These are phyloP conservation scores for Hyaloscypha bicolor DNA, from an alignment of 495 filamentous ascomycete species.

Conservation along the genomic window DNA sequence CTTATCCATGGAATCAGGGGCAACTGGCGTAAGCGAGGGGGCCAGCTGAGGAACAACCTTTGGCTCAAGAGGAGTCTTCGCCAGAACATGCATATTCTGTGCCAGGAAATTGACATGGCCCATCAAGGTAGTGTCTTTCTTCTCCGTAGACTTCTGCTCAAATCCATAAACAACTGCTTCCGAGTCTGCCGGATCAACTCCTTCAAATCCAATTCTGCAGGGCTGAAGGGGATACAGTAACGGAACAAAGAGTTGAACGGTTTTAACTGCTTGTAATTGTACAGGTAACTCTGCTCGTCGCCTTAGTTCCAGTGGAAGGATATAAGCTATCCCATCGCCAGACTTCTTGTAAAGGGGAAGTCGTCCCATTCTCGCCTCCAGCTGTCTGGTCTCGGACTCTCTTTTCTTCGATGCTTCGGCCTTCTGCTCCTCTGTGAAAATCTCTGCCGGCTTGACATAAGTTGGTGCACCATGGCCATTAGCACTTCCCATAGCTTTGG, in stretches of 20 bases:
- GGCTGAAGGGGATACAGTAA: conserved; percentile 71
- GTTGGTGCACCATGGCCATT: not conserved
- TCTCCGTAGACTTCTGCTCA: conserved; percentile 54
- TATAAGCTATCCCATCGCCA: conserved; percentile 68
- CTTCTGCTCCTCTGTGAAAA: conserved; percentile 59
- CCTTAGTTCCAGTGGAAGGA: conserved; percentile 71
- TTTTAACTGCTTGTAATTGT: conserved; percentile 63
- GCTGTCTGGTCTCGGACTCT: conserved; percentile 66
- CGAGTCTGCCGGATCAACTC: conserved; percentile 61
- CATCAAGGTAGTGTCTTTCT: conserved; percentile 65
- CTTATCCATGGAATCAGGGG: conserved; percentile 18
- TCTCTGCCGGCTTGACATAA: conserved; percentile 36
- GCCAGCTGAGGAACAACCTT: not conserved
- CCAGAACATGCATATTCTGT: conserved; percentile 72
- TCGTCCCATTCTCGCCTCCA: conserved; percentile 78
- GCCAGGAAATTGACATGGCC: conserved; percentile 77
- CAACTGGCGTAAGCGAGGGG: not conserved
- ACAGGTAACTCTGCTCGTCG: conserved; percentile 63
- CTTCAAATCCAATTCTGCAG: conserved; percentile 66
- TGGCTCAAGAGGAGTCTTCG: conserved; percentile 44
- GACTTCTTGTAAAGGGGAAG: conserved; percentile 70
- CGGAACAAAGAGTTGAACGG: conserved; percentile 71
- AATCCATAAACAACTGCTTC: conserved; percentile 68
- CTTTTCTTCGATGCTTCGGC: conserved; percentile 64
- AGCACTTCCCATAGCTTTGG: not conserved